Evolutionary conservation across 768 basidiomycete species (phyloP).

Genomic region (Fibroporia radiculosa): DNA sequence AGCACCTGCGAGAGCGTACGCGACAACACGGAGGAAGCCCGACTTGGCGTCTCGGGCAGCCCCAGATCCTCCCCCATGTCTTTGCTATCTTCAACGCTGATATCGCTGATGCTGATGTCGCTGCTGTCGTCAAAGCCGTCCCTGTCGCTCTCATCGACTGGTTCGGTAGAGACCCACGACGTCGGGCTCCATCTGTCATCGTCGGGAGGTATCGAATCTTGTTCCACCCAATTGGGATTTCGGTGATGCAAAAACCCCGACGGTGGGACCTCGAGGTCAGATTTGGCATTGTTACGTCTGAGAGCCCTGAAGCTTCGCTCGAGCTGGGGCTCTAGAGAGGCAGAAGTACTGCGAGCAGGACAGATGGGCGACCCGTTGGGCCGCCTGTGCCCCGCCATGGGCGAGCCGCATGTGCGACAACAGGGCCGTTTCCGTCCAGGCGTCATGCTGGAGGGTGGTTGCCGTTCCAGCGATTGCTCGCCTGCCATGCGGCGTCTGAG

Average conservation of each 20-base stretch:
- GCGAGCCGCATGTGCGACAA: conserved; percentile 27
- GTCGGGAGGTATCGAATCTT: conserved; percentile 6
- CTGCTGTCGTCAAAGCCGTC: background rate
- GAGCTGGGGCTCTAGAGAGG: conserved; percentile 2
- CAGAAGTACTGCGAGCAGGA: conserved; percentile 12
- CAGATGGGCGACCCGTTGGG: conserved; percentile 24
- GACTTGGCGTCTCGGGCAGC: background rate
- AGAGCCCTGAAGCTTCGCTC: conserved; percentile 4
- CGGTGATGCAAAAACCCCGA: conserved; percentile 20
- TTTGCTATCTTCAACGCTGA: background rate
- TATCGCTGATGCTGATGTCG: background rate
- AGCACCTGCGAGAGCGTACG: conserved; percentile 15
- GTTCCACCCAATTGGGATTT: conserved; percentile 29
- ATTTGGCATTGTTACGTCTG: conserved; percentile 2
- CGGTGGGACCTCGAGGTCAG: conserved; percentile 11
- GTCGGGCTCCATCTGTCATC: conserved; percentile 7
- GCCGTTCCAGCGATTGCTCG: background rate
- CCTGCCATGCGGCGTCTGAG: background rate
- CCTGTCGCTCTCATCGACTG: conserved; percentile 5
- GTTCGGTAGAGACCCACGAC: conserved; percentile 21
- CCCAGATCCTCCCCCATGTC: conserved; percentile 2
- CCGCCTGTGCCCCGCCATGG: conserved; percentile 34
- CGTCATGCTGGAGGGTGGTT: conserved; percentile 4
- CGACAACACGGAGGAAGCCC: conserved; percentile 9
- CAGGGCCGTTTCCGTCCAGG: conserved; percentile 24